Evolutionary conservation across 306 rosid genomes (phyloP).

Genomic region (Vigna reflexopilosa): DNA sequence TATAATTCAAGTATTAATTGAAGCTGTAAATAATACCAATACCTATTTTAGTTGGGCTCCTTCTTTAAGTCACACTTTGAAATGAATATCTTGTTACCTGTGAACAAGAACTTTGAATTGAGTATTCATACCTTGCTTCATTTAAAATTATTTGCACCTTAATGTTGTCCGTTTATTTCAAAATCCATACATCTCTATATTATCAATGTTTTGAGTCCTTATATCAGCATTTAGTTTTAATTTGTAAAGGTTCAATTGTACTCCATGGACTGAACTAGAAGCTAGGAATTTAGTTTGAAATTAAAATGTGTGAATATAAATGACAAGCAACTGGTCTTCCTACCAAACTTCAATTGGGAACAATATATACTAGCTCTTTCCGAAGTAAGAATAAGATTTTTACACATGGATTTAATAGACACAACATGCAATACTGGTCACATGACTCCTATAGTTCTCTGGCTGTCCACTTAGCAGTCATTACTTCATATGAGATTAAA

Average conservation of each 20-base stretch:
- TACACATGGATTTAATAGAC: constrained; percentile 9
- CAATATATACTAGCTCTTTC: too few relatives aligned
- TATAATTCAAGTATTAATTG: constrained; percentile 12
- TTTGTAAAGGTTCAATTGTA: constrained; percentile 23
- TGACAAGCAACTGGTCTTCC: constrained; percentile 17
- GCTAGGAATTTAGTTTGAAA: constrained; percentile 36
- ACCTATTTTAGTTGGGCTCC: constrained; percentile 20
- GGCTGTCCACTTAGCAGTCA: constrained; percentile 35
- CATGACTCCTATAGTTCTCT: constrained; percentile 16
- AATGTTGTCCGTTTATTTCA: constrained; percentile 32
- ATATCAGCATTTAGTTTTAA: constrained; percentile 16
- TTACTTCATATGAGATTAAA: constrained; percentile 44
- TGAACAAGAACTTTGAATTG: constrained; percentile 17
- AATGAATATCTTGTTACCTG: background rate
- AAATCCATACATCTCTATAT: constrained; percentile 19
- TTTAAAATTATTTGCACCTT: background rate
- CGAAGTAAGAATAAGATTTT: background rate
- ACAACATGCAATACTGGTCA: constrained; percentile 16
- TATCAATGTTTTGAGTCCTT: constrained; percentile 12
- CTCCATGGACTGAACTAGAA: constrained; percentile 35
- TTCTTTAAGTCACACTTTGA: background rate
- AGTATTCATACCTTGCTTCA: constrained; percentile 12
- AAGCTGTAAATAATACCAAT: constrained; percentile 22
- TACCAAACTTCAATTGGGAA: constrained; percentile 34
- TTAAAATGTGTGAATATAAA: constrained; percentile 33